A percentile compares a stretch with the other conserved stretches of the same genome.
Evolutionary conservation across 305 asterid species (phyloP).

Genomic region (Fraxinus platypoda): DNA sequence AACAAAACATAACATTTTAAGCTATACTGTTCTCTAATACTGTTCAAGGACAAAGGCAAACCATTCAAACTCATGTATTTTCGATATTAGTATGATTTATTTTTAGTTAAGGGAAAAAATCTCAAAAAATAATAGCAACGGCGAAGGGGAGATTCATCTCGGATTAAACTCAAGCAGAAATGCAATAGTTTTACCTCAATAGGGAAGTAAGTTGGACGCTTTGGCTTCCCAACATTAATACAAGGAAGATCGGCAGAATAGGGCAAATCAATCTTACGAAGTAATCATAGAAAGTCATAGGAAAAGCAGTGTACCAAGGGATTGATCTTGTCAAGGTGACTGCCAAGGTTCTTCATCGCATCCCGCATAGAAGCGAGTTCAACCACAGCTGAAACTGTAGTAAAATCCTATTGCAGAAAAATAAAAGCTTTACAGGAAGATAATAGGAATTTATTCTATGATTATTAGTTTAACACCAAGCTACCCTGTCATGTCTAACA

Average conservation of each 20-base stretch:
- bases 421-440: background rate
- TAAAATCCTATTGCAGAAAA: conserved; percentile 57
- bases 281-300: background rate
- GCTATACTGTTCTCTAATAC: too few relatives aligned
- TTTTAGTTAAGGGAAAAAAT: too few relatives aligned
- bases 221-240: conserved; percentile 60
- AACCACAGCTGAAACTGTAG: conserved; percentile 90
- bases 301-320: conserved; percentile 24
- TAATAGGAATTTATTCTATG: background rate
- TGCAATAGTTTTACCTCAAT: conserved; percentile 39
- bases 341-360: conserved; percentile 73
- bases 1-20: too few relatives aligned
- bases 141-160: too few relatives aligned
- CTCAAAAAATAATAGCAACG: too few relatives aligned
- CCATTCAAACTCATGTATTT: too few relatives aligned
- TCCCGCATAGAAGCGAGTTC: conserved; percentile 86
- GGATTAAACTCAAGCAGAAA: too few relatives aligned
- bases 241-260: conserved; percentile 67
- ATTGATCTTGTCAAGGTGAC: conserved; percentile 72
- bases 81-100: too few relatives aligned
- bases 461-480: background rate
- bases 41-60: too few relatives aligned
- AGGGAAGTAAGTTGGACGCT: conserved; percentile 17
- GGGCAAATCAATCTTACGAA: conserved; percentile 52
- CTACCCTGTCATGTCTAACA: conserved; percentile 54